These are phyloP conservation scores for Linnemannia schmuckeri DNA, from an alignment of 192 early-diverging fungal species.

Conservation along the genomic window DNA sequence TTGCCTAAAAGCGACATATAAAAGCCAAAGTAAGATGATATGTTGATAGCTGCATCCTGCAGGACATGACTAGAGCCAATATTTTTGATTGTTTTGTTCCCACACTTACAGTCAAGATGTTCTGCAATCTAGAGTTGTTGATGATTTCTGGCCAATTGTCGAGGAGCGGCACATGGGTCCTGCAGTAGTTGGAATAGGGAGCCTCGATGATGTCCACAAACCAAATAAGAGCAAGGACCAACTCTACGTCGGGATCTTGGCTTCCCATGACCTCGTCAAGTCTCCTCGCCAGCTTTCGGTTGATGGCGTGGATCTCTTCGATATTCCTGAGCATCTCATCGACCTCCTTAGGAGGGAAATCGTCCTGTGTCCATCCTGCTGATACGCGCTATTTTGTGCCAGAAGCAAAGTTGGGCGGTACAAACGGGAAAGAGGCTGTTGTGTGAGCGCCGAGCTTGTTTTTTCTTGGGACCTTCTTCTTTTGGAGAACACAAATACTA, in stretches of 20 bases:
- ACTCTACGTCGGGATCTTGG: not conserved
- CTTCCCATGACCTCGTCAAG: conserved; percentile 11
- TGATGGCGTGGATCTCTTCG: conserved; percentile 59
- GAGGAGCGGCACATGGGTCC: conserved; percentile 57
- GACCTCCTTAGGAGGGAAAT: conserved; percentile 63
- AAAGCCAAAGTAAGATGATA: not conserved
- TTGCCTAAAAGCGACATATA: conserved; percentile 40
- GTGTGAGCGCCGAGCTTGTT: conserved; percentile 2
- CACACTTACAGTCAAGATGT: conserved; percentile 58
- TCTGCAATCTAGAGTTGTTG: conserved; percentile 52
- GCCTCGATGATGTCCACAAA: conserved; percentile 66
- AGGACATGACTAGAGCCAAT: not conserved
- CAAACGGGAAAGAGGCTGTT: not conserved
- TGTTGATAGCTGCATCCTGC: not conserved
- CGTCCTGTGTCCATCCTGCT: conserved; percentile 62
- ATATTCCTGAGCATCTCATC: conserved; percentile 59
- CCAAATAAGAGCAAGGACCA: conserved; percentile 21
- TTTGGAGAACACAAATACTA: not conserved
- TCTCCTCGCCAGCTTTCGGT: conserved; percentile 55
- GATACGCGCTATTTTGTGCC: conserved; percentile 57
- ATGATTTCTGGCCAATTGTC: conserved; percentile 63
- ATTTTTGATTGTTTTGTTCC: not conserved
- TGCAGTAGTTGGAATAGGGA: conserved; percentile 67
- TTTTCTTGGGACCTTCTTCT: not conserved
- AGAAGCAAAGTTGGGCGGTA: not conserved